Percentiles rank a stretch among this genome's conserved stretches.
These are phyloP conservation scores for Guyanaporus albipodus DNA, from an alignment of 768 basidiomycete species.

Conservation along the genomic window DNA sequence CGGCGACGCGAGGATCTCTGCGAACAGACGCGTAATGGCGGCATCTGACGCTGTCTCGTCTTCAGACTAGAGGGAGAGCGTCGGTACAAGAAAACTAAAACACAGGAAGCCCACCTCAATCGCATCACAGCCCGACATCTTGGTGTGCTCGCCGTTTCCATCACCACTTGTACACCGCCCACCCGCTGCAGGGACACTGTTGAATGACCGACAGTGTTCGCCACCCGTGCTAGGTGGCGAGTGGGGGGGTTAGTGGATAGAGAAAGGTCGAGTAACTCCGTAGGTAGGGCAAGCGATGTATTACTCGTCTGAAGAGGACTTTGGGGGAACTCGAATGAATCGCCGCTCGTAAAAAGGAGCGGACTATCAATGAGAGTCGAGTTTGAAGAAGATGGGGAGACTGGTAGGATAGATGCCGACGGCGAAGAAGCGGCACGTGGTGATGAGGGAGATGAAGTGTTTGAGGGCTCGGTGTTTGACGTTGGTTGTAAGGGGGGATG, in stretches of 20 bases:
- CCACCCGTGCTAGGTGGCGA: slow-evolving; percentile 99
- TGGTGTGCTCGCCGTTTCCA: slow-evolving; percentile 17
- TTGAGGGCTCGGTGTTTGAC: slow-evolving; percentile 21
- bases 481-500: slow-evolving; percentile 19
- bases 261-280: slow-evolving; percentile 31
- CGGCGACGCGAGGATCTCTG: slow-evolving; percentile 35
- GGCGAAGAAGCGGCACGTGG: slow-evolving; percentile 26
- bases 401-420: slow-evolving; percentile 33
- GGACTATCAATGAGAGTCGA: slow-evolving; percentile 37
- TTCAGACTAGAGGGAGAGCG: slow-evolving; percentile 29
- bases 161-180: slow-evolving; percentile 42
- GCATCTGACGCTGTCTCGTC: slow-evolving; percentile 51
- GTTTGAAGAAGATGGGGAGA: slow-evolving; percentile 42
- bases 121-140: slow-evolving; percentile 15
- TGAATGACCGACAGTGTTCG: slow-evolving; percentile 56
- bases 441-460: slow-evolving; percentile 23
- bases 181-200: slow-evolving; percentile 94
- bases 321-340: slow-evolving; percentile 32
- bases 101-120: slow-evolving; percentile 34
- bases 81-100: slow-evolving; percentile 23
- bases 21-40: slow-evolving; percentile 30
- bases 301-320: slow-evolving; percentile 36
- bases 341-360: slow-evolving; percentile 22
- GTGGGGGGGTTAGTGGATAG: slow-evolving; percentile 53
- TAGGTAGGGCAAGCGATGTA: slow-evolving; percentile 22